phyloP scores from a whole-genome alignment of 2,329 filamentous ascomycete genomes.

The Aspergillus novofumigatus region DNA sequence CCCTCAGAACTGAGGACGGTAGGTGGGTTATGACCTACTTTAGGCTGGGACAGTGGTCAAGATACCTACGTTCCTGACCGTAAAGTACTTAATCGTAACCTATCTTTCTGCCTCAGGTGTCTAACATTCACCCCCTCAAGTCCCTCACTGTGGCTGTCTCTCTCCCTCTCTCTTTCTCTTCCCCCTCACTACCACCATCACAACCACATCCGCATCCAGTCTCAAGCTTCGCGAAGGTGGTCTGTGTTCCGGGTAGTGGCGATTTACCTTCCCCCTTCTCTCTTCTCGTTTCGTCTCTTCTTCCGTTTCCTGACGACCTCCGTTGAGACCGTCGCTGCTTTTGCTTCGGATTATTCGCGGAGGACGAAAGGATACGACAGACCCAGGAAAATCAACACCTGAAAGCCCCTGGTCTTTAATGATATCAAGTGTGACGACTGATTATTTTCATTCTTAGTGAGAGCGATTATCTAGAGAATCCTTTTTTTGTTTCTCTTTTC shows the following conservation, averaged over 20 bases:
- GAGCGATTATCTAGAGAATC: constrained; percentile 1
- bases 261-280: constrained; percentile 1
- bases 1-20: neutral
- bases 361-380: neutral
- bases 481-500: constrained; percentile 10
- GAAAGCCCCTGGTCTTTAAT: constrained; percentile 1
- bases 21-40: neutral
- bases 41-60: neutral
- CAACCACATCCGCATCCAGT: neutral
- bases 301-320: constrained; percentile 5
- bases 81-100: neutral
- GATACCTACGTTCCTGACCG: neutral
- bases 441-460: constrained; percentile 9
- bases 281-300: constrained; percentile 13
- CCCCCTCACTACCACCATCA: constrained; percentile 2
- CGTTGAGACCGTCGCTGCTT: neutral
- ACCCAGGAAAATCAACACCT: neutral
- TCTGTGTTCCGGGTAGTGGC: constrained; percentile 13
- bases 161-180: constrained; percentile 1
- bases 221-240: constrained; percentile 4
- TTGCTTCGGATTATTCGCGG: neutral
- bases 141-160: neutral
- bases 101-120: neutral
- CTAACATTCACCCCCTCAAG: neutral
- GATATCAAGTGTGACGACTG: constrained; percentile 15